A percentile compares a stretch with the other conserved stretches of the same genome.
Conservation (phyloP, 345 rosid genomes). For the Viola odorata region DNA sequence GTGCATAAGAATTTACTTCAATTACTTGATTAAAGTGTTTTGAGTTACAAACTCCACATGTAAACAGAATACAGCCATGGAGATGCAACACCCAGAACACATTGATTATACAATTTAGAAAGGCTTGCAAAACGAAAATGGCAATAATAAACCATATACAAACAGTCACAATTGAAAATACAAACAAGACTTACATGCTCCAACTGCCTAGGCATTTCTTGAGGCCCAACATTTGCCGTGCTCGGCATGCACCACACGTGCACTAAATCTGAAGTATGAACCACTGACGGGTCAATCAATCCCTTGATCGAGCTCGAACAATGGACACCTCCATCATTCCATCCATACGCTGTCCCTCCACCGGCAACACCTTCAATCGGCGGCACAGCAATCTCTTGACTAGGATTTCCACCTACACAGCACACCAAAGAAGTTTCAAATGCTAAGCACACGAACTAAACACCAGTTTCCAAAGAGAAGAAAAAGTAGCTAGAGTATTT, state of each 20-base stretch:
- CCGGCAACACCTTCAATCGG: constrained; percentile 99
- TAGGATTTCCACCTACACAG: constrained; percentile 24
- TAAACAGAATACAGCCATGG: neutral
- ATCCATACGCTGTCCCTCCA: constrained; percentile 96
- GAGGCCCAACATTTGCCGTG: constrained; percentile 71
- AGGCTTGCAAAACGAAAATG: neutral
- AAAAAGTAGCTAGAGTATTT: too few relatives aligned
- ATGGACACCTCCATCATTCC: constrained; percentile 52
- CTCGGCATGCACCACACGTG: constrained; percentile 88
- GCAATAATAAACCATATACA: neutral
- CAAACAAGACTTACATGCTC: constrained; percentile 60
- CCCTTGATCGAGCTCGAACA: constrained; percentile 37
- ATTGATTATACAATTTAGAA: neutral
- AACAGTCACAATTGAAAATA: neutral
- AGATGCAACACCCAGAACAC: neutral
- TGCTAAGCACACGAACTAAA: too few relatives aligned
- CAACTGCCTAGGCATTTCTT: constrained; percentile 71
- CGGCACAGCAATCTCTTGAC: constrained; percentile 40
- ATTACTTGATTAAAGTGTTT: too few relatives aligned
- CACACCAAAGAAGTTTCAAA: too few relatives aligned
- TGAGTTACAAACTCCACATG: neutral
- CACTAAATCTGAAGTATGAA: constrained; percentile 67
- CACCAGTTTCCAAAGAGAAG: too few relatives aligned
- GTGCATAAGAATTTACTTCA: too few relatives aligned
- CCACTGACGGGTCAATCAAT: constrained; percentile 52